Conservation (phyloP, 495 filamentous ascomycete genomes). For the Neurospora hispaniola region DNA sequence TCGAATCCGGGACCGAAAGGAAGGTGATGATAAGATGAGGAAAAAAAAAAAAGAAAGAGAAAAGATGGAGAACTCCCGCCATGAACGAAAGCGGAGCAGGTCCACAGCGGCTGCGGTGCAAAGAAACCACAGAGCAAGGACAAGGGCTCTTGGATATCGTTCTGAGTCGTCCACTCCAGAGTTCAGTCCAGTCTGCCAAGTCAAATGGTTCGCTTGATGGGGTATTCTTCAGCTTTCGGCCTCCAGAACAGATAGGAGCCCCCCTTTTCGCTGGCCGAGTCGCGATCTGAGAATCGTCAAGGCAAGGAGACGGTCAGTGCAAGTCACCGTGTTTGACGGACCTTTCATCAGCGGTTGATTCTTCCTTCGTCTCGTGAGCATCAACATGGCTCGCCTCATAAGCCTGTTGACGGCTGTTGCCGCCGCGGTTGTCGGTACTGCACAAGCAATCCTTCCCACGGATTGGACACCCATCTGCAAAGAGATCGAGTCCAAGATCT, state of each 20-base stretch:
- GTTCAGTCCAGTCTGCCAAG: not conserved
- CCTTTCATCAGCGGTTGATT: not conserved
- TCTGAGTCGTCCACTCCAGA: not conserved
- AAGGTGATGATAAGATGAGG: not conserved
- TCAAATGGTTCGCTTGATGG: not conserved
- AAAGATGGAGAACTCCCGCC: not conserved
- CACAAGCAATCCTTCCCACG: not conserved
- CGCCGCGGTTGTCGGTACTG: not conserved
- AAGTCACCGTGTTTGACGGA: not conserved
- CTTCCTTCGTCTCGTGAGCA: not conserved
- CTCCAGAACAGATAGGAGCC: not conserved
- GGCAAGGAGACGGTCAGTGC: not conserved
- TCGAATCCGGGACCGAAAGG: not conserved
- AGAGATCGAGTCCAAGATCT: constrained; percentile 3
- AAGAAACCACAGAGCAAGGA: not conserved
- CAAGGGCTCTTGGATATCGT: not conserved
- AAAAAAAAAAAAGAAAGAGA: not conserved
- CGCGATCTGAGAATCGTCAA: not conserved
- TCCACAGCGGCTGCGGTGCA: not conserved
- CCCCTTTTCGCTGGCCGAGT: not conserved
- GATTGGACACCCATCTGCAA: constrained; percentile 1
- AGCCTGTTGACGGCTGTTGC: not conserved
- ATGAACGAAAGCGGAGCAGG: not conserved
- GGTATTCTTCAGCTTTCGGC: not conserved
- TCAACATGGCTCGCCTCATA: not conserved